Percentiles rank a stretch among this genome's conserved stretches.
Evolutionary conservation across 352 stramenopile species (phyloP).

Genomic region (Phytophthora cactorum): DNA sequence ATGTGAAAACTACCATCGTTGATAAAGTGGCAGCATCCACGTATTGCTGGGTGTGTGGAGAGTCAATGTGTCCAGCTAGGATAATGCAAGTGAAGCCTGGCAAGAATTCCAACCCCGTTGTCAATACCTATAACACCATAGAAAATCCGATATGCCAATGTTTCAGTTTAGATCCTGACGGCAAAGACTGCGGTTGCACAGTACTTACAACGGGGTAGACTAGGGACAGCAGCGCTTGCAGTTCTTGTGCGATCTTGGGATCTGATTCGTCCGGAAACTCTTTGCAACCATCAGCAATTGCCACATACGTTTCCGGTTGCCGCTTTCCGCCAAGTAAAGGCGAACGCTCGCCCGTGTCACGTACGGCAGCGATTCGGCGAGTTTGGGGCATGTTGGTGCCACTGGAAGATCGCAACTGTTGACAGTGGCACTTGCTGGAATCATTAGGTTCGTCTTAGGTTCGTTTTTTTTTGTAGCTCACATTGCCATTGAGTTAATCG

Average conservation of each 20-base stretch:
- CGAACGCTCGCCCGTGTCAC: constrained; percentile 12
- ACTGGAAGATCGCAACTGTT: constrained; percentile 23
- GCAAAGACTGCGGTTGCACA: neutral
- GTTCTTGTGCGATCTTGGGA: constrained; percentile 34
- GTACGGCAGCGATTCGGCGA: constrained; percentile 9
- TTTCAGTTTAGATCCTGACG: too few relatives aligned
- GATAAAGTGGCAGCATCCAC: constrained; percentile 36
- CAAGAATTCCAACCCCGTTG: constrained; percentile 52
- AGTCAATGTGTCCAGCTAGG: constrained; percentile 50
- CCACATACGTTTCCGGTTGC: constrained; percentile 22
- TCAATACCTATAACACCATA: constrained; percentile 36
- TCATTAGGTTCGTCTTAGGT: constrained; percentile 12
- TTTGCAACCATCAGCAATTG: constrained; percentile 10
- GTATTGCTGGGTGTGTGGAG: constrained; percentile 50
- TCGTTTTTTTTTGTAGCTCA: neutral
- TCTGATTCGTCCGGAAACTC: constrained; percentile 15
- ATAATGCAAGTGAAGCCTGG: constrained; percentile 20
- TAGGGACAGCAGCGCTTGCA: constrained; percentile 50
- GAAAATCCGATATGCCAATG: too few relatives aligned
- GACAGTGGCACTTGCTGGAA: neutral
- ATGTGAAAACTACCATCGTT: too few relatives aligned
- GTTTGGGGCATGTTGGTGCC: neutral
- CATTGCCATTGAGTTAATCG: neutral
- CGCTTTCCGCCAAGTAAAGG: constrained; percentile 22
- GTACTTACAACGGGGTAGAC: constrained; percentile 46